Evolutionary conservation across 192 early-diverging fungal species (phyloP), one percentile per base, ranked within the genome.

Genomic region (Mortierella antarctica): DNA sequence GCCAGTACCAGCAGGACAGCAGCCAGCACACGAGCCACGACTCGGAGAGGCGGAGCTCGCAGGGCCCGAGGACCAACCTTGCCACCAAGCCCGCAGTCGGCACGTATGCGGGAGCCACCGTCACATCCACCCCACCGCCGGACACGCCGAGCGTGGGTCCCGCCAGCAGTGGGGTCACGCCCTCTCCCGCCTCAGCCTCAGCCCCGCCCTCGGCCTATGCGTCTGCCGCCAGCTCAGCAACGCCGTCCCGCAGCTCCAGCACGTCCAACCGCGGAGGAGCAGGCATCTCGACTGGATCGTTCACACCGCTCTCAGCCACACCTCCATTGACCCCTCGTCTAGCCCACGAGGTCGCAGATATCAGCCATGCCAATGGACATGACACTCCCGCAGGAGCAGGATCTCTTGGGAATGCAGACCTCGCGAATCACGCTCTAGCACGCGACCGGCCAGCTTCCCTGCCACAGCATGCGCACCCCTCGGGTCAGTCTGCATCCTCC

Each of bases 201-300:
- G 52, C 59, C 58, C 44, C 51, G 17, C 68, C 77, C n/a, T 80
- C 77, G 17, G 77, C 23, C 11, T 45, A 58, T 12, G 50, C 54
- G 45, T 80, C 77, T n/a, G 58, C 59, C 58, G 47, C 51, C 17
- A 72, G 70, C n/a, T 80, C 77, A n/a, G 77, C 77, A 39, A 80
- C 70, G 9, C 70, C 77, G 40, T 80, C 77, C 4, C 77, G 77
- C 18, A 80, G 77, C 65, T 80, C 77, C 40, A 80, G 77, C 39
- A 78, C 75, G 5, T 78, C 75, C 7, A 70, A 78, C 49, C 67
- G 63, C 54, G 63, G 60, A 4, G 66, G 40, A 45, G 59, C 54
- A 56, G 62, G 42, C 14, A 18, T 69, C n/a, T 69, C 74, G 31
- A 65, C 65, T 41, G 62, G 63, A 31, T 76, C 66, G 17, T 78